Conservation (phyloP, 305 asterid species). For the Rubia peregrina region DNA sequence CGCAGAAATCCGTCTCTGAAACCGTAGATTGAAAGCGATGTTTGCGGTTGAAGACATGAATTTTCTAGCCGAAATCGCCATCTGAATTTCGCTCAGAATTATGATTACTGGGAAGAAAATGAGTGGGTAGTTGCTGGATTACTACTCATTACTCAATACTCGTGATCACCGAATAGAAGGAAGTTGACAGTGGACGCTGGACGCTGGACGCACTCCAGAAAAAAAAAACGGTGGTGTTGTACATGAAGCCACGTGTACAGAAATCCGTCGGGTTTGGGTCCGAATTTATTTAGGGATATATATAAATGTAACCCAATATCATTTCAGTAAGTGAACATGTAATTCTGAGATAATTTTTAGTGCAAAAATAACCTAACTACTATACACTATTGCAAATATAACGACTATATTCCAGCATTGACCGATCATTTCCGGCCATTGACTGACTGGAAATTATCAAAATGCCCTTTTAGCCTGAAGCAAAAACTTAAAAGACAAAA, state of each 20-base stretch:
- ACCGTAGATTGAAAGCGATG: slow-evolving; percentile 16
- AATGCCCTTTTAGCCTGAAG: no score
- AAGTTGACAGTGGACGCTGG: not conserved
- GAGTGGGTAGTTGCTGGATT: not conserved
- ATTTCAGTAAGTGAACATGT: no score
- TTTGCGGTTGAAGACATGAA: slow-evolving; percentile 6
- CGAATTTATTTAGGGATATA: not conserved
- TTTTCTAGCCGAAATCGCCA: slow-evolving; percentile 16
- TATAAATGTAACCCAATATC: no score
- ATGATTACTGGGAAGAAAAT: not conserved
- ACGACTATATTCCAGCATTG: no score
- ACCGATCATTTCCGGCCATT: no score
- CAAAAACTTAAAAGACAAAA: no score
- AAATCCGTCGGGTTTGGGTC: not conserved
- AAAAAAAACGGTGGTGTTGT: not conserved
- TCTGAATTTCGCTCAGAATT: not conserved
- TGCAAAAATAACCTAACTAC: no score
- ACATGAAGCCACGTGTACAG: not conserved
- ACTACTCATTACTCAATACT: not conserved
- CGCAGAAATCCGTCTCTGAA: slow-evolving; percentile 35
- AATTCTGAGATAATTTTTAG: no score
- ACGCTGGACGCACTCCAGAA: not conserved
- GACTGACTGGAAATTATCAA: no score
- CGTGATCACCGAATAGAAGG: not conserved
- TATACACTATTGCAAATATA: no score